A percentile compares a stretch with the other conserved stretches of the same genome.
These are phyloP conservation scores for Alternaria brassicae DNA, from an alignment of 2,329 filamentous ascomycete genomes.

Conservation along the genomic window DNA sequence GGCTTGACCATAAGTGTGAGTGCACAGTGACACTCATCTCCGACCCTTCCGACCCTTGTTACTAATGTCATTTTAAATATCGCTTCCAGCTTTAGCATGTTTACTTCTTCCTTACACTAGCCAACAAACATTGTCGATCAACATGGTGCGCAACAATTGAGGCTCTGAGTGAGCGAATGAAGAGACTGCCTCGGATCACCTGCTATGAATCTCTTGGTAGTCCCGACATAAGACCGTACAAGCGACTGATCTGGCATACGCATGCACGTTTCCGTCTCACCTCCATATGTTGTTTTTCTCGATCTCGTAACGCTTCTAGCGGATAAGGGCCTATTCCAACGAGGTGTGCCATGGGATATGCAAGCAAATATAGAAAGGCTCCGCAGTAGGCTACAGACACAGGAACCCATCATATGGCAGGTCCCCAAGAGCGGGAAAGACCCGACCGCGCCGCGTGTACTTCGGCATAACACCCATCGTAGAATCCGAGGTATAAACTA, in stretches of 20 bases:
- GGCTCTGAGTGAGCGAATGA: neutral
- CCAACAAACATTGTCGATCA: neutral
- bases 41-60: neutral
- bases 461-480: neutral
- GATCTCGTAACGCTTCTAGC: neutral
- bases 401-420: neutral
- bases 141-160: neutral
- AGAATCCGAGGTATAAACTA: neutral
- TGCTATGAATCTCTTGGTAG: neutral
- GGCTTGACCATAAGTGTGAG: neutral
- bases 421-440: neutral
- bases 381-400: neutral
- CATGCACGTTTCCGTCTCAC: neutral
- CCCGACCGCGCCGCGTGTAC: neutral
- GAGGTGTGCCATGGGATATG: neutral
- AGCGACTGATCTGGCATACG: neutral
- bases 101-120: neutral
- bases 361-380: neutral
- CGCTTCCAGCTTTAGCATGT: neutral
- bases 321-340: neutral
- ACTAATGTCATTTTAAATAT: neutral
- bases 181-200: neutral
- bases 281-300: neutral
- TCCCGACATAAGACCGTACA: constrained; percentile 1
- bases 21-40: neutral